Conservation (phyloP, 2,329 filamentous ascomycete species). For the Colletotrichum sp. region DNA sequence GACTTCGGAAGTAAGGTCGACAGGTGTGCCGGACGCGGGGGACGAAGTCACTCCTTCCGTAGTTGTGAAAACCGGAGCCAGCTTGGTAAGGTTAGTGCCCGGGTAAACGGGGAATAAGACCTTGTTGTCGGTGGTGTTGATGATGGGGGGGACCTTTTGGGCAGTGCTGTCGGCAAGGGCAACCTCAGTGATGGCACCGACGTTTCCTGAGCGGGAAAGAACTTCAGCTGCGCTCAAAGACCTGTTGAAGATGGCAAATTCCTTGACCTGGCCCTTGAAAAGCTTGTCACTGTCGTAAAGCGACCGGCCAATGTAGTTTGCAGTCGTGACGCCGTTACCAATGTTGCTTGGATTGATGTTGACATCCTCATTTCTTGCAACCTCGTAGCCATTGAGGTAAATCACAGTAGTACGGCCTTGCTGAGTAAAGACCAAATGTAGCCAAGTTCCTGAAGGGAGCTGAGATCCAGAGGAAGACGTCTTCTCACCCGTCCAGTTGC, state of each 20-base stretch:
- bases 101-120: slow-evolving; percentile 25
- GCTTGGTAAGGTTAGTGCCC: slow-evolving; percentile 21
- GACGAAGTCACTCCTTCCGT: slow-evolving; percentile 21
- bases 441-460: slow-evolving; percentile 24
- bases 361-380: slow-evolving; percentile 12
- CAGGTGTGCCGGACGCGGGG: slow-evolving; percentile 21
- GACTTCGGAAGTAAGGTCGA: slow-evolving; percentile 20
- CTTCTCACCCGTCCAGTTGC: slow-evolving; percentile 24
- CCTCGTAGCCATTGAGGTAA: slow-evolving; percentile 39
- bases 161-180: slow-evolving; percentile 12
- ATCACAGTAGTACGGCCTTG: slow-evolving; percentile 24
- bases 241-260: slow-evolving; percentile 27
- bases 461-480: slow-evolving; percentile 16
- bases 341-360: slow-evolving; percentile 19
- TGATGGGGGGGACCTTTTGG: slow-evolving; percentile 23
- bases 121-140: slow-evolving; percentile 14
- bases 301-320: slow-evolving; percentile 28
- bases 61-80: slow-evolving; percentile 25
- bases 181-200: slow-evolving; percentile 15
- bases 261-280: slow-evolving; percentile 25
- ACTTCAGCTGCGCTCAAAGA: slow-evolving; percentile 24
- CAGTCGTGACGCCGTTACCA: slow-evolving; percentile 24
- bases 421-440: slow-evolving; percentile 24
- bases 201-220: slow-evolving; percentile 9
- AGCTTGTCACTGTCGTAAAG: slow-evolving; percentile 24